phyloP scores from a whole-genome alignment of 805 yeast genomes.

The Pichia californica region DNA sequence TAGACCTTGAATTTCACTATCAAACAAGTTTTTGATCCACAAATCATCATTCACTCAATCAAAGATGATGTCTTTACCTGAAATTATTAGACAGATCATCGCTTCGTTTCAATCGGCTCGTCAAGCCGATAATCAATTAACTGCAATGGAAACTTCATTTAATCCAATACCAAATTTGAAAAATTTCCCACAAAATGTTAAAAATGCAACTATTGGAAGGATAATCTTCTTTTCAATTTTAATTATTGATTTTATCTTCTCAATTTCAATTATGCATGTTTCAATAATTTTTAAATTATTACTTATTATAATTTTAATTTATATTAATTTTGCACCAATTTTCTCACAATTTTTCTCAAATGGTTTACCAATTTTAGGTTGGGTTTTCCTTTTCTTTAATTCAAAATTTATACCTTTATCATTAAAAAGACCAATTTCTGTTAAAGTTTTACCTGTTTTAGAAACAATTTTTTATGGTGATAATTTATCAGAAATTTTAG shows the following conservation, averaged over 20 bases:
- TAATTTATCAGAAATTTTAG: conserved; percentile 76
- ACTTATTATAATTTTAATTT: conserved; percentile 8
- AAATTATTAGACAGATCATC: background rate
- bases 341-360: conserved; percentile 80
- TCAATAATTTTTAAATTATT: conserved; percentile 15
- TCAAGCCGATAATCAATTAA: background rate
- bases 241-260: conserved; percentile 18
- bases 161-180: conserved; percentile 4
- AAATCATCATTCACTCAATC: background rate
- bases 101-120: background rate
- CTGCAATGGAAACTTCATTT: conserved; percentile 5
- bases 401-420: conserved; percentile 66
- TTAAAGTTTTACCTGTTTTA: conserved; percentile 84
- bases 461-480: conserved; percentile 94
- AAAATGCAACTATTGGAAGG: background rate
- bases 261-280: conserved; percentile 20
- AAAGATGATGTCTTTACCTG: conserved; percentile 1
- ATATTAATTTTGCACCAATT: conserved; percentile 54
- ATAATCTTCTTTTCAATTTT: conserved; percentile 18
- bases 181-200: background rate
- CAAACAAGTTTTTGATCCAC: background rate
- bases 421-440: conserved; percentile 81
- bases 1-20: background rate
- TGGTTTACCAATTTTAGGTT: conserved; percentile 78
- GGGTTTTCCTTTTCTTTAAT: conserved; percentile 81